A percentile compares a stretch with the other conserved stretches of the same genome.
Evolutionary conservation across 441 rosid species (phyloP).

Genomic region (Euphorbia celastroides): DNA sequence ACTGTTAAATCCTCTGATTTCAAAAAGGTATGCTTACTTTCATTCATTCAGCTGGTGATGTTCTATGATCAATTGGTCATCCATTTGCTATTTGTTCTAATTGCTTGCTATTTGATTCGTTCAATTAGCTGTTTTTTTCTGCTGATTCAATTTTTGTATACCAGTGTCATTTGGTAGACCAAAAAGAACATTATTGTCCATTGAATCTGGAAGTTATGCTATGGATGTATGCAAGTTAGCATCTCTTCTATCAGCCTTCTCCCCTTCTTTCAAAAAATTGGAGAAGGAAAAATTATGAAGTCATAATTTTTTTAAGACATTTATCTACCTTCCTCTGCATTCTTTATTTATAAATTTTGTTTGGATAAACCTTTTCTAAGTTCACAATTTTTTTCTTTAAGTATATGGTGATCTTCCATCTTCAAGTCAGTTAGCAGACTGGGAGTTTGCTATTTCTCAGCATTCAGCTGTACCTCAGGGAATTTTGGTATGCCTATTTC

Average conservation of each 20-base stretch:
- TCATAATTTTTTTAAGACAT: background rate
- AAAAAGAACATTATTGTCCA: background rate
- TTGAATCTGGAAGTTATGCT: background rate
- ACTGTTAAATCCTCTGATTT: slow-evolving; percentile 73
- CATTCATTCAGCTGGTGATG: background rate
- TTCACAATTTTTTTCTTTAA: slow-evolving; percentile 35
- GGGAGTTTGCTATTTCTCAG: slow-evolving; percentile 92
- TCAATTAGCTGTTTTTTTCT: no score
- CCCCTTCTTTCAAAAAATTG: background rate
- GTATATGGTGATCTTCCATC: slow-evolving; percentile 96
- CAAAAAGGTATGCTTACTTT: slow-evolving; percentile 47
- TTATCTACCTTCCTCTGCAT: background rate
- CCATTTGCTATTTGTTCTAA: background rate
- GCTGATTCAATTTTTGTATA: background rate
- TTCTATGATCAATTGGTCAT: background rate
- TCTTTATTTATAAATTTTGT: background rate
- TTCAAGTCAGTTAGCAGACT: slow-evolving; percentile 72
- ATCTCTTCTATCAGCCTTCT: background rate
- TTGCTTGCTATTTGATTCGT: no score
- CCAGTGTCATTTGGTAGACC: background rate
- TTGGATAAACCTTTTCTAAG: background rate
- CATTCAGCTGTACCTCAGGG: slow-evolving; percentile 98
- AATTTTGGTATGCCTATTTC: slow-evolving; percentile 53
- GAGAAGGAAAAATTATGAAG: background rate
- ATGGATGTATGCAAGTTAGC: background rate